Evolutionary conservation across 805 yeast genomes (phyloP), one percentile per base, ranked within the genome.

Genomic region (Suhomyces vadensis): DNA sequence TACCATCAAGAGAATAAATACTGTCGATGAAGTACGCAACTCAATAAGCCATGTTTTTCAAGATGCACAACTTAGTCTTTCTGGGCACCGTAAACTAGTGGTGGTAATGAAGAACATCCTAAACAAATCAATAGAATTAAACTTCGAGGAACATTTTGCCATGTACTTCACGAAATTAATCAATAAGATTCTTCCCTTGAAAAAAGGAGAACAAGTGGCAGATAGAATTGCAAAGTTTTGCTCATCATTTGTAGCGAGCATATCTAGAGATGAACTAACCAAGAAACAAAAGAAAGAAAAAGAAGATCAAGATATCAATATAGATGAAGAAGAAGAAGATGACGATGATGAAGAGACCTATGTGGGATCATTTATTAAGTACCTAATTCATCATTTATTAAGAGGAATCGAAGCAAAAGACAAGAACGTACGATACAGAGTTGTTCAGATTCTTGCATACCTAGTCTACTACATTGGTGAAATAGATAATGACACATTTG

Each of bases 321-420:
- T 13, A 11, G 24, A 19, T 13, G 55, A 44, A 23, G 50, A 45
- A 2, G 46, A 52, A 2, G 63, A 63, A 39, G 75, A 68, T n/a
- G 68, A 64, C 0, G 79, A 73, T 2, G 72, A 67, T 5, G 54
- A 55, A 20, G 64, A 58, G n/a, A 55, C 66, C 7, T 57, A 71
- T 4, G 73, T 77, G 36, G 59, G 78, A 2, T 65, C 73, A 16
- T 86, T 89, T 55, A 75, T 85, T 9, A 82, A 81, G 44, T 67
- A 65, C 44, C 61, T 89, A 22, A 74, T 88, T 2, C 72, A 78
- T 16, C 92, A 87, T 61, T 64, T 90, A 27, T 63, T 86, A n/a
- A 73, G 82, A 46, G 97, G 97, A 1, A 73, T 86, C 1, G 87
- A 83, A 49, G 85, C 96, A 9, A 78, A 78, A 52, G 85, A 87